Base-by-base conservation (phyloP, 768 basidiomycete species). In the Hydnomerulius pinastri region DNA sequence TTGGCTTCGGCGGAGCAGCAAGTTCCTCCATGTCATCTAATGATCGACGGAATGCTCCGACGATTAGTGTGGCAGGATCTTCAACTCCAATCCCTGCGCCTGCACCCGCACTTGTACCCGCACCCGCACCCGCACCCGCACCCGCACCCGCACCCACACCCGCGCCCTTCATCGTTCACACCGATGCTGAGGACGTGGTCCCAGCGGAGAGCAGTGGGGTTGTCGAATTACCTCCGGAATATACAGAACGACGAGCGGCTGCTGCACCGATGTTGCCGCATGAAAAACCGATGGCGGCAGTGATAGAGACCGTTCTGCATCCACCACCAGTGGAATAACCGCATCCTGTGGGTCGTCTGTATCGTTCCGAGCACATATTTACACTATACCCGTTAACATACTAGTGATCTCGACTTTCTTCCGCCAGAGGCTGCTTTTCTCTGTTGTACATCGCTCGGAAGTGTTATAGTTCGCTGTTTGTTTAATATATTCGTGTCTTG, bases 171-270 rank as follows among this genome's bases (percentile, higher is more conserved):
- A 74, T 89, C 48, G 55, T 88, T 6, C 87, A 90, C 55, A 84
- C 81, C 3, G 89, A 89, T 62, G 77, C 77, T 7, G 86, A 86
- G 46, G 87, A 89, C 57, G 68, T 61, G 11, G 32, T 70, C 9
- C 71, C 79, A 6, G 70, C 66, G 33, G 72, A 72, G 45, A 72
- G 76, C 49, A 68, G 77, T n/a, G 86, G 76, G 6, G 69, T 87
- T 20, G 75, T 89, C 6, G 88, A 90, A 67, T 74, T 89, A 15
- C 88, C 88, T 23, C 87, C 87, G 13, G 81, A 82, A 62, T 90
- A 90, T 60, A 75, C 76, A 21, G 84, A 81, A 53, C 71, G 78
- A 30, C 76, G 76, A 17, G 63, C 61, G 39, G n/a, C n/a, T n/a
- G 50, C 62, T 35, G 18, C 13, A 35, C 21, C 30, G 29, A 13